These are phyloP conservation scores for Aspergillus sclerotiicarbonarius DNA, from an alignment of 495 filamentous ascomycete species.

Conservation along the genomic window DNA sequence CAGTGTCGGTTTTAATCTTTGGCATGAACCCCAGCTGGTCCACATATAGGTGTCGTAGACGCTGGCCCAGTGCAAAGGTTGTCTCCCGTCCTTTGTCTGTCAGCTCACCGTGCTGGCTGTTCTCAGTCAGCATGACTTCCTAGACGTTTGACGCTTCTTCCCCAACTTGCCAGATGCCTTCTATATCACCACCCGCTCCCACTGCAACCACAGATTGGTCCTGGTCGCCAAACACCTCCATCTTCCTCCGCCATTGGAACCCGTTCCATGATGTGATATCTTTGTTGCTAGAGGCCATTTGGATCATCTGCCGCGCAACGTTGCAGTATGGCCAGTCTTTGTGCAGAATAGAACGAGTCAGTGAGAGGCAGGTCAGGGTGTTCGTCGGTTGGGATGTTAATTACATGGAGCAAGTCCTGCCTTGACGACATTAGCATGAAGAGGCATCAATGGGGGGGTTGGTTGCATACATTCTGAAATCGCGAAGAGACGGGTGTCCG, in stretches of 20 bases:
- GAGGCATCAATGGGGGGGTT: slow-evolving; percentile 4
- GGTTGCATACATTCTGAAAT: slow-evolving; percentile 69
- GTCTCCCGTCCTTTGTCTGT: slow-evolving; percentile 85
- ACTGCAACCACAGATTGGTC: slow-evolving; percentile 67
- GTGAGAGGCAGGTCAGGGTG: slow-evolving; percentile 10
- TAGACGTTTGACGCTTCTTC: background rate
- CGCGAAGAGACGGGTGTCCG: slow-evolving; percentile 80
- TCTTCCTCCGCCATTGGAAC: slow-evolving; percentile 72
- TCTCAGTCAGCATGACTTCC: slow-evolving; percentile 16
- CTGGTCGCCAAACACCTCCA: slow-evolving; percentile 74
- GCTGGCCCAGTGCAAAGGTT: slow-evolving; percentile 74
- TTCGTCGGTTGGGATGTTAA: slow-evolving; percentile 4
- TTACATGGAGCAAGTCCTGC: slow-evolving; percentile 74
- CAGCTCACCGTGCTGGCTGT: slow-evolving; percentile 75
- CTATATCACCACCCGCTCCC: slow-evolving; percentile 66
- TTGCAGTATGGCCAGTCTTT: slow-evolving; percentile 90
- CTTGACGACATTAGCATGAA: slow-evolving; percentile 36
- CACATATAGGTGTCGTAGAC: slow-evolving; percentile 81
- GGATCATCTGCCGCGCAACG: slow-evolving; percentile 67
- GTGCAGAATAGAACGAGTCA: slow-evolving; percentile 10
- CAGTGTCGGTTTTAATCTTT: slow-evolving; percentile 56
- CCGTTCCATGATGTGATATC: slow-evolving; percentile 61
- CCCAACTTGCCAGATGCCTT: slow-evolving; percentile 63
- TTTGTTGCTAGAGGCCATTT: slow-evolving; percentile 61
- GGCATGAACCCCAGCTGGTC: slow-evolving; percentile 87